These are phyloP conservation scores for Mycena olivaceomarginata DNA, from an alignment of 768 basidiomycete genomes.

Conservation along the genomic window DNA sequence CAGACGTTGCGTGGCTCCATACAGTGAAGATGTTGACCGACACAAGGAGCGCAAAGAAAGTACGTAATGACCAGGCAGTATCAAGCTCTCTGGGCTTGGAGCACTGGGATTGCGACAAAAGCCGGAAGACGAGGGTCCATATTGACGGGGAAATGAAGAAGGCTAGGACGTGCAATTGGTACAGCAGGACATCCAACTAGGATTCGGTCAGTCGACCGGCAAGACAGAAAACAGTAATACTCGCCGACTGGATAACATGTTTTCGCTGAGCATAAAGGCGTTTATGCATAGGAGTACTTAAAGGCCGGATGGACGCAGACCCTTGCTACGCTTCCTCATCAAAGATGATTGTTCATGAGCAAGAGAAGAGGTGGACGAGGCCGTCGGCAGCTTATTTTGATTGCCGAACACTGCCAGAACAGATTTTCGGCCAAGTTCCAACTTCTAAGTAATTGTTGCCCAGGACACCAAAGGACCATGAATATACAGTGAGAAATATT, in stretches of 20 bases:
- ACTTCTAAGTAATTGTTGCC: background rate
- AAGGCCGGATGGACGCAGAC: background rate
- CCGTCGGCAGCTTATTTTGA: background rate
- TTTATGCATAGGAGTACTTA: constrained; percentile 65
- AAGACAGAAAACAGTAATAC: constrained; percentile 48
- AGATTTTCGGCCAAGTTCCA: background rate
- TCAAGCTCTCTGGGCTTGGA: constrained; percentile 82
- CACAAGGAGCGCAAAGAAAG: constrained; percentile 77
- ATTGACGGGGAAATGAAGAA: constrained; percentile 86
- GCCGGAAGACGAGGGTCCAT: constrained; percentile 71
- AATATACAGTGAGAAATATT: background rate
- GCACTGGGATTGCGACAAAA: constrained; percentile 79
- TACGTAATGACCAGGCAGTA: constrained; percentile 77
- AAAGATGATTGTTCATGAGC: constrained; percentile 8
- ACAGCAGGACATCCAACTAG: constrained; percentile 82
- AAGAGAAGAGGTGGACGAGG: background rate
- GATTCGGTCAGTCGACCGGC: constrained; percentile 38
- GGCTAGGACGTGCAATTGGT: constrained; percentile 84
- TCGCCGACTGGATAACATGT: constrained; percentile 81
- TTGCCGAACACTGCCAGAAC: too few relatives aligned
- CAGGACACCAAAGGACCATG: background rate
- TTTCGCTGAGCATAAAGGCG: constrained; percentile 81
- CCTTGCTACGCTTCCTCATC: background rate
- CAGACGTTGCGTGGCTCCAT: constrained; percentile 75
- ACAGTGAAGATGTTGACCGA: constrained; percentile 76